Evolutionary conservation across 495 filamentous ascomycete species (phyloP).

Genomic region (Amniculicola lignicola): DNA sequence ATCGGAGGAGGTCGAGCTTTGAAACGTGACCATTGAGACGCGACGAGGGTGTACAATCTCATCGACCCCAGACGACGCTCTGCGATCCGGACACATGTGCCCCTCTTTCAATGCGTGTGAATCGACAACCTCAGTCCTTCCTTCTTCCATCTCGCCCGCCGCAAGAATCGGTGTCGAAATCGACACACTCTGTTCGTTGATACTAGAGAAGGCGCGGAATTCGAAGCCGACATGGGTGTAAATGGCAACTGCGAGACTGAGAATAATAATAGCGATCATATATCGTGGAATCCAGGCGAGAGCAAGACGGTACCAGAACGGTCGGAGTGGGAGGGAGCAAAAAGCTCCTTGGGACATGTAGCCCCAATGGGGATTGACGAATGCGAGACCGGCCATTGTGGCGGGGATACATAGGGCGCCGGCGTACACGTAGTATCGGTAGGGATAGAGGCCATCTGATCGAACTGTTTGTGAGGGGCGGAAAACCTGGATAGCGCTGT

Average conservation of each 20-base stretch:
- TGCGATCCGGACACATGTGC: neutral
- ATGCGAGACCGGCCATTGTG: conserved; percentile 59
- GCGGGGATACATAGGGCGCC: conserved; percentile 56
- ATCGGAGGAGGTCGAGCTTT: neutral
- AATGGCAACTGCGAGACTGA: conserved; percentile 61
- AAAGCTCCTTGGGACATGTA: conserved; percentile 61
- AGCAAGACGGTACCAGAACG: conserved; percentile 60
- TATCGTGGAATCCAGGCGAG: conserved; percentile 73
- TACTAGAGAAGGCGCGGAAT: conserved; percentile 35
- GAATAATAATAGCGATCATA: conserved; percentile 58
- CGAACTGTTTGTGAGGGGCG: conserved; percentile 44
- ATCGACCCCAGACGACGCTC: conserved; percentile 34
- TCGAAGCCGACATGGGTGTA: conserved; percentile 62
- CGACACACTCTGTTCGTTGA: neutral
- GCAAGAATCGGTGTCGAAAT: conserved; percentile 6
- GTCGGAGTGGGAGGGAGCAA: conserved; percentile 62
- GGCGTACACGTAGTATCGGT: conserved; percentile 55
- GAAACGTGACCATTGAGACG: neutral
- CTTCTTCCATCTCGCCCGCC: conserved; percentile 2
- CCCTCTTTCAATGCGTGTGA: neutral
- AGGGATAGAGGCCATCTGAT: conserved; percentile 63
- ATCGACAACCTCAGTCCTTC: neutral
- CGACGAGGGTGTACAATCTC: conserved; percentile 31
- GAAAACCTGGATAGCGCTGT: conserved; percentile 67
- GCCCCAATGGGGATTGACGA: conserved; percentile 51